Percentiles rank a stretch among this genome's conserved stretches.
phyloP scores from a whole-genome alignment of 2,329 filamentous ascomycete genomes.

The Phyllachora maydis region DNA sequence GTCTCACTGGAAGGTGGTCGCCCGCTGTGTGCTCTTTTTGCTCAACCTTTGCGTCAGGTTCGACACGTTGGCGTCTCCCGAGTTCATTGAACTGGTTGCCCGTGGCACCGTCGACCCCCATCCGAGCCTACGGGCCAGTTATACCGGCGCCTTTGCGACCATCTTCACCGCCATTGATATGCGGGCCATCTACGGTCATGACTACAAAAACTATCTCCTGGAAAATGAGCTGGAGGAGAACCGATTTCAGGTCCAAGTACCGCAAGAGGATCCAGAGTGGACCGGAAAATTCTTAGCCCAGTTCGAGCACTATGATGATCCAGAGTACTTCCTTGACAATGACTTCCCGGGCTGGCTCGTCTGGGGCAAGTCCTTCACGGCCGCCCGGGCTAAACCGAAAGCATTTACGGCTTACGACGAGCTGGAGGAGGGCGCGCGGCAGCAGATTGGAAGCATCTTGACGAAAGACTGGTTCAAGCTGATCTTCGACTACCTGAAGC shows the following conservation, averaged over 20 bases:
- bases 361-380: conserved; percentile 77
- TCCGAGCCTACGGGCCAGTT: conserved; percentile 64
- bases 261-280: conserved; percentile 55
- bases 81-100: conserved; percentile 67
- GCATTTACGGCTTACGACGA: conserved; percentile 59
- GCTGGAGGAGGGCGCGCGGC: conserved; percentile 50
- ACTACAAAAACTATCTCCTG: conserved; percentile 69
- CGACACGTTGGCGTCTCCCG: conserved; percentile 60
- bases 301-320: conserved; percentile 52
- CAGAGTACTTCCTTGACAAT: conserved; percentile 76
- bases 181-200: conserved; percentile 67
- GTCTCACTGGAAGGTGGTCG: conserved; percentile 94
- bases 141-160: conserved; percentile 54
- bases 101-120: conserved; percentile 77
- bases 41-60: conserved; percentile 85
- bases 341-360: conserved; percentile 94
- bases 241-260: conserved; percentile 52
- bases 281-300: conserved; percentile 58
- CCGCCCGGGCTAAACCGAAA: conserved; percentile 49
- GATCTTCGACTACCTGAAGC: conserved; percentile 86
- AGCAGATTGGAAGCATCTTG: conserved; percentile 61
- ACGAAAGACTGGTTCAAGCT: conserved; percentile 71
- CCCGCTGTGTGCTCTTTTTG: conserved; percentile 73
- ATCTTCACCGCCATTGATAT: conserved; percentile 77
- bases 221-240: conserved; percentile 63